These are phyloP conservation scores for Linum usitatissimum DNA, from an alignment of 345 rosid species.

Conservation along the genomic window DNA sequence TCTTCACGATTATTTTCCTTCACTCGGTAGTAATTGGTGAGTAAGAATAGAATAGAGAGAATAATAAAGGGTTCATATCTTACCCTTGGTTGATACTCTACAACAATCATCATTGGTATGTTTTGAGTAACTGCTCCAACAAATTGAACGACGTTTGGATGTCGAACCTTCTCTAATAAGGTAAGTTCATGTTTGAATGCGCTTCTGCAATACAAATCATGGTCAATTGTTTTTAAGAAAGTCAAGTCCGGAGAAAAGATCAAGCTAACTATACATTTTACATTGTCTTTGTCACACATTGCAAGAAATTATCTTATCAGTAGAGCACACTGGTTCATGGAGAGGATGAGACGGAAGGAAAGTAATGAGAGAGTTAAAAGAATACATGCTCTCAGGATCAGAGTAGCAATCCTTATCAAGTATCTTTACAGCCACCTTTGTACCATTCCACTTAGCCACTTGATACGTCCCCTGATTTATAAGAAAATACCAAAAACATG, in stretches of 20 bases:
- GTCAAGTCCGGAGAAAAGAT: background rate
- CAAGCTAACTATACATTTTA: too few species aligned
- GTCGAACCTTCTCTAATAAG: constrained; percentile 73
- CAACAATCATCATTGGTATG: constrained; percentile 91
- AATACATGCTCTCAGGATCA: constrained; percentile 65
- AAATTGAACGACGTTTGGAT: constrained; percentile 95
- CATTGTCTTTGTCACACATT: background rate
- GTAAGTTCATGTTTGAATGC: constrained; percentile 81
- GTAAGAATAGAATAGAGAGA: constrained; percentile 1
- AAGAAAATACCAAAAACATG: background rate
- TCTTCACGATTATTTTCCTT: background rate
- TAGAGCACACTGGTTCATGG: background rate
- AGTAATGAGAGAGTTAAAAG: constrained; percentile 5
- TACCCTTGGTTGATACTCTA: constrained; percentile 77
- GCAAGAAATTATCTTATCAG: background rate
- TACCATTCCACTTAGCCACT: constrained; percentile 98
- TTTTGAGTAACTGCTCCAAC: constrained; percentile 99
- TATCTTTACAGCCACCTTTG: constrained; percentile 85
- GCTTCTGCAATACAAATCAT: constrained; percentile 34
- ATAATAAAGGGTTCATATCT: constrained; percentile 14
- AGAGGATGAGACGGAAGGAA: constrained; percentile 1
- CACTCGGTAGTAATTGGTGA: background rate
- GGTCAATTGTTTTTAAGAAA: background rate
- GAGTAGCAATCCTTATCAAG: constrained; percentile 61
- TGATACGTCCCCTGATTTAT: constrained; percentile 72